phyloP scores from a whole-genome alignment of 768 basidiomycete genomes.

The Coprinopsis cinerea region DNA sequence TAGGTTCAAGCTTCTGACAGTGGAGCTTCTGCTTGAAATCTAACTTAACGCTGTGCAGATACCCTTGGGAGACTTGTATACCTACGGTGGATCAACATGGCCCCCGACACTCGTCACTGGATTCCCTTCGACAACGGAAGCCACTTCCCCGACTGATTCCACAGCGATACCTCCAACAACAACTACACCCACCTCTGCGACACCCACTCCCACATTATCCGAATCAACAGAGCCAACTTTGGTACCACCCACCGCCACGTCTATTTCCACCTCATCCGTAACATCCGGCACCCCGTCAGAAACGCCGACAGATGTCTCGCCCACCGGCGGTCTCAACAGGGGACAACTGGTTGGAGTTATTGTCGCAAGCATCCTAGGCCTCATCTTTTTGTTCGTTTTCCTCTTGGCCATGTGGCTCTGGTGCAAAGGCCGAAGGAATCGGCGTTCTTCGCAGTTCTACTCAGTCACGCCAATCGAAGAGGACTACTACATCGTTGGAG shows the following conservation, averaged over 20 bases:
- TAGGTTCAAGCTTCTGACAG: slow-evolving; percentile 43
- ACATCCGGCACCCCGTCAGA: slow-evolving; percentile 16
- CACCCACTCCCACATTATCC: slow-evolving; percentile 22
- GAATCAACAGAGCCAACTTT: not conserved
- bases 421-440: slow-evolving; percentile 41
- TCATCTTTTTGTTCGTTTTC: slow-evolving; percentile 51
- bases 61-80: slow-evolving; percentile 66
- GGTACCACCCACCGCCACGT: slow-evolving; percentile 23
- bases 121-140: slow-evolving; percentile 19
- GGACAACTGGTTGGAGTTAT: slow-evolving; percentile 51
- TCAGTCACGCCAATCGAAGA: slow-evolving; percentile 30
- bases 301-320: slow-evolving; percentile 5
- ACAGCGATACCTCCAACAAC: slow-evolving; percentile 24
- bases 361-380: slow-evolving; percentile 53
- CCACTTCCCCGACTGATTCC: slow-evolving; percentile 20
- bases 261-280: slow-evolving; percentile 21
- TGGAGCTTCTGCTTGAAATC: not conserved
- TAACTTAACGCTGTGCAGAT: slow-evolving; percentile 40
- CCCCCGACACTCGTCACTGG: slow-evolving; percentile 37
- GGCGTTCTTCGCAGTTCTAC: slow-evolving; percentile 23
- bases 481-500: slow-evolving; percentile 33
- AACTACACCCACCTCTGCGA: slow-evolving; percentile 25
- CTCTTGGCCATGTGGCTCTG: slow-evolving; percentile 41
- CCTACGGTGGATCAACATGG: slow-evolving; percentile 67
- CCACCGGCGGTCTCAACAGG: slow-evolving; percentile 24